Evolutionary conservation across 1,139 yeast genomes (phyloP).

Genomic region (Nakaseomyces sp.): DNA sequence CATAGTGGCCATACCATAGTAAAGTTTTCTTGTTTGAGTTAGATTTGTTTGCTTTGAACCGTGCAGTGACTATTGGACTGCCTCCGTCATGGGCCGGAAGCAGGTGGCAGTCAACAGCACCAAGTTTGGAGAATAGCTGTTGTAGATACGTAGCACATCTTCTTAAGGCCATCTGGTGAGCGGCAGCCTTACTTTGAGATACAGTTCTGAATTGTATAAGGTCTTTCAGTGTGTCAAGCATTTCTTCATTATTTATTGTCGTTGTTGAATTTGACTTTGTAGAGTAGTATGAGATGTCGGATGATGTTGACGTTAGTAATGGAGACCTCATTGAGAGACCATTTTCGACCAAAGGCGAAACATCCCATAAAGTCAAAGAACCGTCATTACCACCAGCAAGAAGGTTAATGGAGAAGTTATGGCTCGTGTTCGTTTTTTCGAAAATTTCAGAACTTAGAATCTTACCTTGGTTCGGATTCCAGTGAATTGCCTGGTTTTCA

Average conservation of each 20-base stretch:
- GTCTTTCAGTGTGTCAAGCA: conserved; percentile 53
- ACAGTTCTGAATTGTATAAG: conserved; percentile 68
- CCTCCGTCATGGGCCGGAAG: conserved; percentile 62
- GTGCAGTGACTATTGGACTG: conserved; percentile 77
- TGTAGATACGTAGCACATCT: conserved; percentile 75
- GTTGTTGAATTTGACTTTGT: conserved; percentile 3
- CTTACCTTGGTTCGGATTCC: conserved; percentile 37
- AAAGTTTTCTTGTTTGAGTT: conserved; percentile 35
- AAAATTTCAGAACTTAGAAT: conserved; percentile 32
- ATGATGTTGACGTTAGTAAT: neutral
- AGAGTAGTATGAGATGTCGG: conserved; percentile 2
- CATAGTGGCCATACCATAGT: conserved; percentile 93
- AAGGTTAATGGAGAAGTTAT: conserved; percentile 29
- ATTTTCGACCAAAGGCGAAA: conserved; percentile 10
- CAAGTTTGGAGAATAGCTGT: conserved; percentile 54
- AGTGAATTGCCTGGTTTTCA: conserved; percentile 32
- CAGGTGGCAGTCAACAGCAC: conserved; percentile 60
- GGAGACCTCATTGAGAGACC: conserved; percentile 1
- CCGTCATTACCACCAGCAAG: conserved; percentile 56
- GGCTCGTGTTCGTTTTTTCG: conserved; percentile 15
- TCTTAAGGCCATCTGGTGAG: conserved; percentile 62
- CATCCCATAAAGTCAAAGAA: conserved; percentile 51
- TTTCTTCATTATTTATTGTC: conserved; percentile 44
- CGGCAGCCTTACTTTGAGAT: conserved; percentile 54
- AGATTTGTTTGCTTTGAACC: conserved; percentile 43